phyloP scores from a whole-genome alignment of 2,329 filamentous ascomycete species.

The Stemphylium beticola region DNA sequence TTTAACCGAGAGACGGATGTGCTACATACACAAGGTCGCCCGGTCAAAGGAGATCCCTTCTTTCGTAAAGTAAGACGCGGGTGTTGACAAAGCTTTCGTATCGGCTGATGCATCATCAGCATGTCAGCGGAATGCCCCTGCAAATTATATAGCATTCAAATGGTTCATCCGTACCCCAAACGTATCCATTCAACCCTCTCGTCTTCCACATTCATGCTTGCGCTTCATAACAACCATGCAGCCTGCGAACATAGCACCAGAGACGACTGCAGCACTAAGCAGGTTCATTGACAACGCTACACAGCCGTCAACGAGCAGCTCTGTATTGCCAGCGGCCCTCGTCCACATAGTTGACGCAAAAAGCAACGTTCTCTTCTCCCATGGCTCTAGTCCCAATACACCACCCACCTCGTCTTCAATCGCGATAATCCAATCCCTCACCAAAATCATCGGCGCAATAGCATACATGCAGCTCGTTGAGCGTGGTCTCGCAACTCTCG shows the following conservation, averaged over 20 bases:
- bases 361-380: slow-evolving; percentile 25
- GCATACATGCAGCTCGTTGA: slow-evolving; percentile 36
- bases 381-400: slow-evolving; percentile 17
- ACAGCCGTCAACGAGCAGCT: not conserved
- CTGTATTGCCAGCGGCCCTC: slow-evolving; percentile 24
- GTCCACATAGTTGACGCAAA: slow-evolving; percentile 25
- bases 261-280: not conserved
- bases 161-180: too few relatives aligned
- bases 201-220: not conserved
- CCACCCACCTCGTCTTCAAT: slow-evolving; percentile 22
- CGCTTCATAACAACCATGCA: not conserved
- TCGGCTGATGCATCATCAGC: not conserved
- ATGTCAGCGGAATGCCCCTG: not conserved
- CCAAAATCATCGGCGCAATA: slow-evolving; percentile 34
- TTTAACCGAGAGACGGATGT: not conserved
- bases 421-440: slow-evolving; percentile 26
- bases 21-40: not conserved
- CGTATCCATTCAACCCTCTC: not conserved
- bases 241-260: not conserved
- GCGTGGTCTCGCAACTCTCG: slow-evolving; percentile 19
- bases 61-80: not conserved
- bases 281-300: slow-evolving; percentile 1
- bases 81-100: not conserved
- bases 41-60: not conserved
- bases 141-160: too few relatives aligned